Evolutionary conservation across 2,329 filamentous ascomycete species (phyloP), one percentile per base, ranked within the genome.

Genomic region (Pseudopithomyces chartarum): DNA sequence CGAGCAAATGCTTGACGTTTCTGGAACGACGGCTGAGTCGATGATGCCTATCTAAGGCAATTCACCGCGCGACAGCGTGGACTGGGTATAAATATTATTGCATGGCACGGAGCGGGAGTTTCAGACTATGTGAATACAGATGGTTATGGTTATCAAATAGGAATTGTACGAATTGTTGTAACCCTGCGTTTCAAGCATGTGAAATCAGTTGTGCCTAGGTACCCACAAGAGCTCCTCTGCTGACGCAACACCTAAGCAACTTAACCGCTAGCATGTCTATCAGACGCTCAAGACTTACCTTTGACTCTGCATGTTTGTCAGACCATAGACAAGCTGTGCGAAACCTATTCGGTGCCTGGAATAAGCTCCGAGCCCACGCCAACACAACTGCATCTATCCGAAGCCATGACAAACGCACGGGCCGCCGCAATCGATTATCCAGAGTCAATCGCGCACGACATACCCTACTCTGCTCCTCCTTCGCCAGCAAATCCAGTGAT

Each of bases 401-500:
- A 29, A 4, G 63, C 56, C 29, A 74, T 73, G 71, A 58, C 68
- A 33, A 57, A 48, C 39, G 56, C 64, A 23, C 56, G 59, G 43
- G 58, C 62, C 36, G 61, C 58, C 48, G 74, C 72, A 61, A 61
- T 72, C 59, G 73, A 75, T 54, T 77, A 77, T 52, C 76, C 76
- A 13, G 61, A 60, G 2, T 68, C 74, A 17, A 67, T 64, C 46
- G 60, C 65, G 10, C 63, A 63, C 49, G 67, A 76, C 29, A 59
- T 73, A 33, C 66, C 70, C 2, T 78, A 75, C 64, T 58, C 68
- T 58, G 61, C 66, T 17, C 73, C 74, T 4, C 70, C 73, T 5
- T 61, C 68, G n/a, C 58, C 66, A 59, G 81, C 84, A 39, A 92
- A 94, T 70, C 91, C 91, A 0, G 82, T 86, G 1, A 79, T 96